These are phyloP conservation scores for Anthracocystis panici-leucophaei DNA, from an alignment of 1,284 basidiomycete genomes.

Conservation along the genomic window DNA sequence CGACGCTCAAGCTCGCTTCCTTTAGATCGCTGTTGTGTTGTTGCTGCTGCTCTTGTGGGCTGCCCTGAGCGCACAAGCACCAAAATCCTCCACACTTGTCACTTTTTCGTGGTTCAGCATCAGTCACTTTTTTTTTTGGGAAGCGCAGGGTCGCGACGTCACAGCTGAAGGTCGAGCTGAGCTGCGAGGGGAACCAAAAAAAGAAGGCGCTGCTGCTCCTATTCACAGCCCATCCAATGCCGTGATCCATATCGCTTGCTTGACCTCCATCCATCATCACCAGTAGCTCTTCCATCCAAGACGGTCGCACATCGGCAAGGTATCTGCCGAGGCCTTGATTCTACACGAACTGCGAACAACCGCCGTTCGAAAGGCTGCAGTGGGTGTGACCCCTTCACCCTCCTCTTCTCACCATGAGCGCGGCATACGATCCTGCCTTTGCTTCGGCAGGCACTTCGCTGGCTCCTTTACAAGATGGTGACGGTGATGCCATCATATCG, in stretches of 20 bases:
- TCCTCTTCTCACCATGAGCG: conserved; percentile 17
- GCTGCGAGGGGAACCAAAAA: not conserved
- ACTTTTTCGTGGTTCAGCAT: not conserved
- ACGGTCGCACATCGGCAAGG: no score
- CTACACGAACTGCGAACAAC: no score
- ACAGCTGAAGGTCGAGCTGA: not conserved
- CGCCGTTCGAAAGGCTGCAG: no score
- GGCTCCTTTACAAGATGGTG: conserved; percentile 20
- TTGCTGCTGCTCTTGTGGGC: no score
- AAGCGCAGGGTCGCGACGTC: conserved; percentile 9
- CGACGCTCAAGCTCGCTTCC: no score
- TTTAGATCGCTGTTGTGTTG: no score
- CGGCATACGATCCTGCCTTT: conserved; percentile 46
- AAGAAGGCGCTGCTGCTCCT: no score
- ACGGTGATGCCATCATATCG: conserved; percentile 25
- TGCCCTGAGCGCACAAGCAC: no score
- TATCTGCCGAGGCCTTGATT: no score
- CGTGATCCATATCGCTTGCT: no score
- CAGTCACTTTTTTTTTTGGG: not conserved
- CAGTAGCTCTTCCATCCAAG: not conserved
- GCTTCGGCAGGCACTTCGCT: conserved; percentile 50
- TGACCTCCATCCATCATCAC: conserved; percentile 1
- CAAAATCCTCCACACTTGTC: conserved; percentile 6
- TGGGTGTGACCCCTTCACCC: not conserved
- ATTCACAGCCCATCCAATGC: no score